phyloP scores from a whole-genome alignment of 768 basidiomycete genomes.

The Leccinellum rugosiceps region DNA sequence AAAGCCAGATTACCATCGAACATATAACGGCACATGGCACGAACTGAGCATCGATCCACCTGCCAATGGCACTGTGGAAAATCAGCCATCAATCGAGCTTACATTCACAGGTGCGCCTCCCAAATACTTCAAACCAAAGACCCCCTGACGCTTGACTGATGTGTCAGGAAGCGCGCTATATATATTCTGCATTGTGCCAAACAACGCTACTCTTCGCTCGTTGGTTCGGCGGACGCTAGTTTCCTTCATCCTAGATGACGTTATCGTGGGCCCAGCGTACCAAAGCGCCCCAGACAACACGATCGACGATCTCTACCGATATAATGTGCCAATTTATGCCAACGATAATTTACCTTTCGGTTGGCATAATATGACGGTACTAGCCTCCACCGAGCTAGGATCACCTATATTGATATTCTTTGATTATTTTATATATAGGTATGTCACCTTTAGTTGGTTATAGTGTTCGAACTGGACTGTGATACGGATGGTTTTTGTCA shows the following conservation, averaged over 20 bases:
- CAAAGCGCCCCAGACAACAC: not conserved
- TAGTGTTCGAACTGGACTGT: too few relatives aligned
- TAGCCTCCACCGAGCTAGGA: not conserved
- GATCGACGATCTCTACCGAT: conserved; percentile 4
- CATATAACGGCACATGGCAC: conserved; percentile 21
- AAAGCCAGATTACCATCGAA: not conserved
- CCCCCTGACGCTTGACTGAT: not conserved
- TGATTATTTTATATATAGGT: conserved; percentile 22
- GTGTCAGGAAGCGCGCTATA: conserved; percentile 13
- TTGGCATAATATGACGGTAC: conserved; percentile 6
- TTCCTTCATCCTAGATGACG: conserved; percentile 10
- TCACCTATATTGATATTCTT: conserved; percentile 9
- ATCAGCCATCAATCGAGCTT: conserved; percentile 1
- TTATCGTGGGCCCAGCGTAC: not conserved
- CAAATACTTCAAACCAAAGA: not conserved
- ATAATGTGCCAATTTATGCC: conserved; percentile 10
- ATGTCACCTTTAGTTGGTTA: not conserved
- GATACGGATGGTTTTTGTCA: too few relatives aligned
- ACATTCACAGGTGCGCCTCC: conserved; percentile 10
- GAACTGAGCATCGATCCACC: conserved; percentile 1
- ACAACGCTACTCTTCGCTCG: not conserved
- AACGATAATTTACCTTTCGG: conserved; percentile 6
- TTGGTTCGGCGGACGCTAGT: not conserved
- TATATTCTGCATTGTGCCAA: conserved; percentile 18
- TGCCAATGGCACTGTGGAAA: too few relatives aligned